Evolutionary conservation across 1,139 yeast genomes (phyloP).

Genomic region (Yamadazyma diddensiae): DNA sequence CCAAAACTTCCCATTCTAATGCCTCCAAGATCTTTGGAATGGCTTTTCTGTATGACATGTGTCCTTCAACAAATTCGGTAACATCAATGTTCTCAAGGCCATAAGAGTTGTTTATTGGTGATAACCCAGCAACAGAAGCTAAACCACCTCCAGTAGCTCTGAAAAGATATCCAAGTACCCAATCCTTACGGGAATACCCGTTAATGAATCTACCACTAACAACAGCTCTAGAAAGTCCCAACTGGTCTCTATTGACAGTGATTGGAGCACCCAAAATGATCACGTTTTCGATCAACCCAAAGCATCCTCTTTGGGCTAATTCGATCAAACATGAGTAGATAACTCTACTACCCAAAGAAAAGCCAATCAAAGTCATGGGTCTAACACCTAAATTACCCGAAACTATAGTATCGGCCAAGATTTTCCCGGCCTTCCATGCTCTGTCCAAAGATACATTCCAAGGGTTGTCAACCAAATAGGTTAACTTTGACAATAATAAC

Average conservation of each 20-base stretch:
- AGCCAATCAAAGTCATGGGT: conserved; percentile 91
- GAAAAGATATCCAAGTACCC: conserved; percentile 94
- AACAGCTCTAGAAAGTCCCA: conserved; percentile 76
- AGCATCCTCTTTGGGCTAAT: conserved; percentile 81
- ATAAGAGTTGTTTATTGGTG: conserved; percentile 62
- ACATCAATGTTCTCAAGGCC: conserved; percentile 85
- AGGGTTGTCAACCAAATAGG: conserved; percentile 91
- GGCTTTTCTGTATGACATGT: conserved; percentile 92
- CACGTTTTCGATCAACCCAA: conserved; percentile 87
- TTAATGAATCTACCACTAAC: conserved; percentile 90
- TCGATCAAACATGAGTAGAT: conserved; percentile 89
- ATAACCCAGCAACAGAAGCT: conserved; percentile 84
- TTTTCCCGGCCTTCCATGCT: conserved; percentile 95
- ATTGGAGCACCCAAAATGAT: conserved; percentile 87
- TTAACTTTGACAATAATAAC: conserved; percentile 82
- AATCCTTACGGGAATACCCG: conserved; percentile 89
- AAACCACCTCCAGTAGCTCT: conserved; percentile 96
- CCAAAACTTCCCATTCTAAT: conserved; percentile 76
- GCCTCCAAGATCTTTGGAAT: conserved; percentile 75
- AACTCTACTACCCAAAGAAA: conserved; percentile 89
- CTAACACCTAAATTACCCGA: conserved; percentile 88
- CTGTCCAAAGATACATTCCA: conserved; percentile 97
- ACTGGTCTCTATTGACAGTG: conserved; percentile 73
- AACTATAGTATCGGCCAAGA: conserved; percentile 86
- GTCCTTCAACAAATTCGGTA: conserved; percentile 86